Conservation (phyloP, 2,329 filamentous ascomycete species). For the Colletotrichum kahawae region DNA sequence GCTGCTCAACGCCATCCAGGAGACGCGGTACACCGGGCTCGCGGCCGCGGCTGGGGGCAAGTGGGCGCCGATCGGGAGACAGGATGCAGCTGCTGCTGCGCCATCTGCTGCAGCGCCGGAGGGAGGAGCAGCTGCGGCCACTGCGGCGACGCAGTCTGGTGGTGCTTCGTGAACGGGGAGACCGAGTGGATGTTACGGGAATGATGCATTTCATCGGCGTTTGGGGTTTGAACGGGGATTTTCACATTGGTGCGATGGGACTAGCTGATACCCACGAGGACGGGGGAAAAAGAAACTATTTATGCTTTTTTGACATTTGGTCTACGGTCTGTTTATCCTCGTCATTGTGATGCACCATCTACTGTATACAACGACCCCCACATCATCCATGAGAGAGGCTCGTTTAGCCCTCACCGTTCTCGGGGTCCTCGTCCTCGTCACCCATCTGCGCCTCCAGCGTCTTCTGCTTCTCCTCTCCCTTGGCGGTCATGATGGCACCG, state of each 20-base stretch:
- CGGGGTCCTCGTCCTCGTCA: constrained; percentile 54
- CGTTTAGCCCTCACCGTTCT: constrained; percentile 47
- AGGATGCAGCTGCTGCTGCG: not conserved
- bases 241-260: not conserved
- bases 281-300: not conserved
- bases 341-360: not conserved
- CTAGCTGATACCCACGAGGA: constrained; percentile 9
- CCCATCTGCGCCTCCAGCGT: constrained; percentile 28
- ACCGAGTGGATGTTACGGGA: too few relatives aligned
- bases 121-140: not conserved
- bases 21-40: constrained; percentile 34
- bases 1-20: constrained; percentile 40
- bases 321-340: not conserved
- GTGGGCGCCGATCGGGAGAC: constrained; percentile 34
- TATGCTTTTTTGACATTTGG: not conserved
- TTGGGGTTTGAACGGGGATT: not conserved
- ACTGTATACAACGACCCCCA: not conserved
- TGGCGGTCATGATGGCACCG: constrained; percentile 53
- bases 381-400: not conserved
- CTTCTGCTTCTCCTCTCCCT: constrained; percentile 47
- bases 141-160: not conserved
- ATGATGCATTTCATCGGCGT: constrained; percentile 11
- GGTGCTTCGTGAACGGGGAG: not conserved
- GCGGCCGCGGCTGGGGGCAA: constrained; percentile 40
- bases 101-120: not conserved